Base-by-base conservation (phyloP, 768 basidiomycete species). In the Austroboletus eburneus region DNA sequence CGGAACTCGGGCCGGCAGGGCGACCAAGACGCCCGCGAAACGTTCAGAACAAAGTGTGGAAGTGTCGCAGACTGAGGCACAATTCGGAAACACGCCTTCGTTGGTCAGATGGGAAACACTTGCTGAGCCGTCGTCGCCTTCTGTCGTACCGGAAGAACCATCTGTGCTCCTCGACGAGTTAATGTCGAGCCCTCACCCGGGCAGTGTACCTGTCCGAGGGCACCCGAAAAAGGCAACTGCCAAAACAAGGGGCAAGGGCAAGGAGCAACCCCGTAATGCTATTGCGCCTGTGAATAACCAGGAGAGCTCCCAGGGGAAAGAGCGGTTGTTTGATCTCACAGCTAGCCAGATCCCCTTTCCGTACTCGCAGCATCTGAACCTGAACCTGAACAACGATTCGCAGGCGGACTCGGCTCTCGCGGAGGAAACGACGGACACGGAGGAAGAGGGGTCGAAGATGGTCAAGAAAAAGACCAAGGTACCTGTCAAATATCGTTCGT, bases 281-380 rank as follows among this genome's bases (percentile, higher is more conserved):
- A n/a, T n/a, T 23, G 41, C 41, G 2, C 4, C 47, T 21, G 38
- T 54, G 7, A 32, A 14, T 2, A 42, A 18, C 3, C 38, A 16
- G 17, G 24, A 36, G n/a, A 49, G 7, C 17, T 39, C 52, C 5
- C 40, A 47, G 23, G 42, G 17, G 41, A 45, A 40, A 29, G 52
- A 50, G 42, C 56, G 77, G 14, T 58, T 81, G 40, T 84, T 85
- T 57, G 60, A 80, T 22, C 71, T 68, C 16, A 68, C 76, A 22
- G 72, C 73, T 51, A 82, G 75, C 52, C 81, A 80, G 56, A 59
- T 69, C 30, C 69, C 75, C 0, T 76, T 78, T 49, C 80, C 78
- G 8, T 77, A 78, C 48, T 81, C 80, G 17, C 76, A 78, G 55
- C 69, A 68, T 54, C 62, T 42, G 23, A 24, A 43, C 34, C n/a